These are phyloP conservation scores for Trametopsis cervina DNA, from an alignment of 768 basidiomycete genomes.

Conservation along the genomic window DNA sequence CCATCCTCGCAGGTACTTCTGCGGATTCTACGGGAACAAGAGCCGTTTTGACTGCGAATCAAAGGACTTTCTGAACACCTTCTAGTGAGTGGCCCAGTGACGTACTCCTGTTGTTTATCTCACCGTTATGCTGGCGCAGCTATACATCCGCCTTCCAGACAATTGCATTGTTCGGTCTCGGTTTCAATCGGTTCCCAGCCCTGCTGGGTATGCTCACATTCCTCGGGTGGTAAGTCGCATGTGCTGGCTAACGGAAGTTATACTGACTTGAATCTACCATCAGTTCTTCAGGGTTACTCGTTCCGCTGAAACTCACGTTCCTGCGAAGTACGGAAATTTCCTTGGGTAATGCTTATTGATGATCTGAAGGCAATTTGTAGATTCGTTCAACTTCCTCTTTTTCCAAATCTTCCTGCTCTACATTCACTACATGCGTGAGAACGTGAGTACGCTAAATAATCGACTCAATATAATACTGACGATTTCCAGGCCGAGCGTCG, in stretches of 20 bases:
- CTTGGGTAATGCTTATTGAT: not conserved
- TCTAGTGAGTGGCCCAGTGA: conserved; percentile 23
- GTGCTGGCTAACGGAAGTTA: not conserved
- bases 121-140: conserved; percentile 11
- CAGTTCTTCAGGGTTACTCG: not conserved
- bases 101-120: not conserved
- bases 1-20: conserved; percentile 29
- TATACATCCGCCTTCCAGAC: conserved; percentile 39
- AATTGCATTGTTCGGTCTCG: conserved; percentile 65
- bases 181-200: conserved; percentile 60
- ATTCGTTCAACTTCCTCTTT: conserved; percentile 61
- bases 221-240: conserved; percentile 40
- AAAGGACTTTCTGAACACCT: conserved; percentile 33
- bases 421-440: conserved; percentile 42
- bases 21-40: conserved; percentile 31
- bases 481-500: conserved; percentile 36
- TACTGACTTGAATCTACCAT: not conserved
- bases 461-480: not conserved
- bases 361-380: conserved; percentile 24
- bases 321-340: not conserved
- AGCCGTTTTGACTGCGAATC: conserved; percentile 33
- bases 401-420: conserved; percentile 83
- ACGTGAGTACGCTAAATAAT: conserved; percentile 31
- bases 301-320: not conserved
- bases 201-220: conserved; percentile 50